Evolutionary conservation across 768 basidiomycete genomes (phyloP), one percentile per base, ranked within the genome.

Genomic region (Agaricus bisporus): DNA sequence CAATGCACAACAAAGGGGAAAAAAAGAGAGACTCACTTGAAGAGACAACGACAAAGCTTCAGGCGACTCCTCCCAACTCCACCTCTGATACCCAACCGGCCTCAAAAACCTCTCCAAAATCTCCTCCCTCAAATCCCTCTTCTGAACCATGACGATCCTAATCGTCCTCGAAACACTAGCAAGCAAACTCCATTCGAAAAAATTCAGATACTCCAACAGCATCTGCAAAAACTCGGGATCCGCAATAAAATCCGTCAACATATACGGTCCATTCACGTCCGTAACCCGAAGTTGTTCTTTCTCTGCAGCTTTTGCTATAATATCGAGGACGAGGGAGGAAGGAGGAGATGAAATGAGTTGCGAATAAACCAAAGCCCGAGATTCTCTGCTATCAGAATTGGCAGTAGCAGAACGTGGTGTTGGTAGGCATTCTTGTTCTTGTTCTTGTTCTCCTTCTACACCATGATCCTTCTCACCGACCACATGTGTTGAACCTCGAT

Each of bases 41-140:
- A 89, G 62, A 9, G 81, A 80, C 53, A 93, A 61, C 17, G 72
- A 67, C 36, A 92, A 60, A 4, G 86, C 84, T 52, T 93, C 90
- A 15, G 63, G 66, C 55, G 32, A 32, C 11, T 75, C 77, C 9
- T 73, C 72, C 75, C 77, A 80, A 1, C 54, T 53, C 91, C 91
- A 94, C 51, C 79, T 71, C 46, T 64, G 60, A 66, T 92, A 93
- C 14, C 91, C 91, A 5, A 92, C 81, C 1, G 82, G 83, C 35
- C 69, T 70, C 59, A 93, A 66, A 66, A 78, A 91, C 32, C 85
- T 70, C 67, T 88, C 85, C 55, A 93, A 63, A 12, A 87, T 79
- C 9, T 68, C 73, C 64, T 92, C 91, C 37, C 80, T 70, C 37
- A 88, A 65, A 36, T 69, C 70, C 6, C 74, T 65, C 20, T 67